Conservation (phyloP, 257 asterid species). For the Nicotiana sylvestris region DNA sequence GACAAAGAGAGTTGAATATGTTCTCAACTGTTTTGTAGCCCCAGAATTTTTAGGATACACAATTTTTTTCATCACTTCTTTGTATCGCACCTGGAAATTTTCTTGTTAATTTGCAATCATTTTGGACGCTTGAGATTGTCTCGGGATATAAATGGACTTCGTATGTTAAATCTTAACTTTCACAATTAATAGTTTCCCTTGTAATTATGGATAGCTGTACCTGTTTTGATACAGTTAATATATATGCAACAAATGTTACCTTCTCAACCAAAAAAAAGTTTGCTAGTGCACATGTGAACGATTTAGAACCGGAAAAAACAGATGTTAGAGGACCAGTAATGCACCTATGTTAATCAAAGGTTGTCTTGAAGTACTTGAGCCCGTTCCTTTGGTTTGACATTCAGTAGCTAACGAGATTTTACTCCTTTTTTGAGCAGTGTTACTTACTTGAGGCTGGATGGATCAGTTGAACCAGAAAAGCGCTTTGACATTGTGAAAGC, state of each 20-base stretch:
- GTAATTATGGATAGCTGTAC: too few species aligned
- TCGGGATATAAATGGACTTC: background rate
- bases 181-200: background rate
- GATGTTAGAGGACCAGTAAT: slow-evolving; percentile 4
- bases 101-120: background rate
- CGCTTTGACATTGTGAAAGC: slow-evolving; percentile 98
- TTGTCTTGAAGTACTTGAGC: background rate
- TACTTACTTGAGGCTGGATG: slow-evolving; percentile 94
- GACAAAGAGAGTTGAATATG: background rate
- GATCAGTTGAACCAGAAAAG: slow-evolving; percentile 89
- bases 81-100: background rate
- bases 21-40: background rate
- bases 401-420: background rate
- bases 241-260: too few species aligned
- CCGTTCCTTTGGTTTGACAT: background rate
- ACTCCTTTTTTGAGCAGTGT: slow-evolving; percentile 47
- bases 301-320: background rate
- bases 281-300: background rate
- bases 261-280: background rate
- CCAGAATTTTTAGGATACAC: background rate
- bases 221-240: too few species aligned
- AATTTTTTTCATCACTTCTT: background rate
- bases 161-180: background rate
- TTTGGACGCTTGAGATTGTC: background rate
- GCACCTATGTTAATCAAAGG: background rate